Evolutionary conservation across 202 grass and related monocot genomes (phyloP).

Genomic region (Saccharum hybrid): DNA sequence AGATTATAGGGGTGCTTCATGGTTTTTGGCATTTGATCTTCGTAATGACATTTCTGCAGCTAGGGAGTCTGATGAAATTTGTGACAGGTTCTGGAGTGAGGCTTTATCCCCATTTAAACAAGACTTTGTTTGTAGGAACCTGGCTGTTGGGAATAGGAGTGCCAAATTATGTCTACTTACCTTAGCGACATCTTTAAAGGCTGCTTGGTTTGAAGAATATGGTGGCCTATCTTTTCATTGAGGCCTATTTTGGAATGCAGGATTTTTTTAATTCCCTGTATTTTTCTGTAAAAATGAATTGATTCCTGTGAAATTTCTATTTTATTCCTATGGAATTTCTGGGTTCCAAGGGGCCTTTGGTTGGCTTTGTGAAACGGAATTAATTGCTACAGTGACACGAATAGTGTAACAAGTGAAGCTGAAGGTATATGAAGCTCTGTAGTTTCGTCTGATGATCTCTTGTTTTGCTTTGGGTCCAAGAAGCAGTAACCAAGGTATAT

Average conservation of each 20-base stretch:
- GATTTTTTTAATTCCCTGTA: not conserved
- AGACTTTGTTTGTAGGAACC: not conserved
- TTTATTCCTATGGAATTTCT: not conserved
- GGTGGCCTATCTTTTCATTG: not conserved
- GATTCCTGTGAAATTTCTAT: not conserved
- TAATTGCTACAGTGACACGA: not conserved
- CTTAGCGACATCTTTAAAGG: not conserved
- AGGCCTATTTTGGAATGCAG: not conserved
- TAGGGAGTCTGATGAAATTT: not conserved
- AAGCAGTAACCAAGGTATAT: not conserved
- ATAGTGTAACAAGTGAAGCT: not conserved
- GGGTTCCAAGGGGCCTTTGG: not conserved
- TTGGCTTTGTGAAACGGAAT: not conserved
- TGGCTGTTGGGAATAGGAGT: not conserved
- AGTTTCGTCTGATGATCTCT: not conserved
- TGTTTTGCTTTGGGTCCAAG: not conserved
- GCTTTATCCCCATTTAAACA: not conserved
- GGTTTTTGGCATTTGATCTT: not conserved
- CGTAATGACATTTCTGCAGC: not conserved
- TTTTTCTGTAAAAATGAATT: not conserved
- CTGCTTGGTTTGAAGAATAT: not conserved
- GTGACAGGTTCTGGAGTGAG: not conserved
- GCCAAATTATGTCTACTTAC: not conserved
- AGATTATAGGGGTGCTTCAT: not conserved
- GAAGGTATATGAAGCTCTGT: not conserved